A percentile compares a stretch with the other conserved stretches of the same genome.
Evolutionary conservation across 2,329 filamentous ascomycete species (phyloP).

Genomic region (Amesomyces nigricolor): DNA sequence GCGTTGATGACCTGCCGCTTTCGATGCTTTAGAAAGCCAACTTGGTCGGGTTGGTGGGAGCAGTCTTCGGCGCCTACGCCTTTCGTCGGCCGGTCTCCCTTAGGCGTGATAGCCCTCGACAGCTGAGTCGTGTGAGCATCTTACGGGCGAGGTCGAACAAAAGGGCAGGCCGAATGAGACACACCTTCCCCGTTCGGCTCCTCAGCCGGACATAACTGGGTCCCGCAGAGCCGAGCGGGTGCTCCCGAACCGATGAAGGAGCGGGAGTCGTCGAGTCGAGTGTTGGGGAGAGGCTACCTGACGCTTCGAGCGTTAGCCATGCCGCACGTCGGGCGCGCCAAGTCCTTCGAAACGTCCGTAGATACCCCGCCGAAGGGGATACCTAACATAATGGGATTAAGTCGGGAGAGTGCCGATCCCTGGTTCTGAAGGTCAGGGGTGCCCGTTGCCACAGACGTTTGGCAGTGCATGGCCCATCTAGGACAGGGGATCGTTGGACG

Average conservation of each 20-base stretch:
- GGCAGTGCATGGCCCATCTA: neutral
- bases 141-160: slow-evolving; percentile 3
- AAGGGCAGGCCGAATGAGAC: slow-evolving; percentile 15
- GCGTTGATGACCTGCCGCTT: slow-evolving; percentile 17
- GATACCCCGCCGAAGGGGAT: neutral
- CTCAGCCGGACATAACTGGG: slow-evolving; percentile 11
- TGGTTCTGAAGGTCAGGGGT: neutral
- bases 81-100: neutral
- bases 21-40: neutral
- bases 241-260: slow-evolving; percentile 15
- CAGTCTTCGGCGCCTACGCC: neutral
- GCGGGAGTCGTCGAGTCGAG: neutral
- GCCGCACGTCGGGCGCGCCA: slow-evolving; percentile 13
- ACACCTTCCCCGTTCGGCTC: slow-evolving; percentile 26
- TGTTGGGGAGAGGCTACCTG: slow-evolving; percentile 10
- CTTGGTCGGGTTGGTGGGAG: neutral
- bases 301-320: slow-evolving; percentile 15
- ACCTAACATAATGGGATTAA: slow-evolving; percentile 17
- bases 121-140: neutral
- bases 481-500: neutral
- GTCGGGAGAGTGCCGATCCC: neutral
- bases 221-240: slow-evolving; percentile 17
- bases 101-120: slow-evolving; percentile 5
- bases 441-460: neutral
- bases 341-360: slow-evolving; percentile 3